phyloP scores from a whole-genome alignment of 2,329 filamentous ascomycete species.

The Bimuria novae-zelandiae region DNA sequence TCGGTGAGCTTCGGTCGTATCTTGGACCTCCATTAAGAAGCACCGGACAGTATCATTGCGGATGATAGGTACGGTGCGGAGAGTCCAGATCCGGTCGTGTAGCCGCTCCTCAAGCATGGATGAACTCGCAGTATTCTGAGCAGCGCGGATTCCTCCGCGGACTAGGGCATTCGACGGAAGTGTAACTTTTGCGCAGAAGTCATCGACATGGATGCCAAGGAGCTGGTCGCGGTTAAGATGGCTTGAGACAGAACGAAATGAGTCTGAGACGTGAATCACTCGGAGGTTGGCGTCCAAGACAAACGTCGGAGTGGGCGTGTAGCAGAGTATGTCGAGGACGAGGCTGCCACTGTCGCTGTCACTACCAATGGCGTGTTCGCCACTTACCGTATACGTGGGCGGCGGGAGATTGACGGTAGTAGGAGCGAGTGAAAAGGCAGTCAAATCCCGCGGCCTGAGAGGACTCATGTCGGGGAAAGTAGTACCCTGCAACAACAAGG shows the following conservation, averaged over 20 bases:
- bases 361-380: background rate
- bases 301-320: constrained; percentile 47
- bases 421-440: constrained; percentile 11
- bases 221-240: constrained; percentile 40
- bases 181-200: constrained; percentile 44
- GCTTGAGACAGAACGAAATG: constrained; percentile 45
- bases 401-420: constrained; percentile 22
- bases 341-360: constrained; percentile 10
- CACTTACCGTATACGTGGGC: background rate
- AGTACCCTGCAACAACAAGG: background rate
- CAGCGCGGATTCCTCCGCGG: constrained; percentile 44
- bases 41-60: constrained; percentile 47
- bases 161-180: constrained; percentile 44
- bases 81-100: constrained; percentile 34
- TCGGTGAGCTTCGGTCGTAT: constrained; percentile 41
- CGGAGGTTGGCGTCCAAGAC: constrained; percentile 59
- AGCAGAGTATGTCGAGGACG: constrained; percentile 37
- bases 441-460: background rate
- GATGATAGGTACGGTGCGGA: constrained; percentile 52
- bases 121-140: constrained; percentile 41
- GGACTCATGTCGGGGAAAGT: constrained; percentile 2
- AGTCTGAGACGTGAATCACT: constrained; percentile 50
- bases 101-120: constrained; percentile 43
- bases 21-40: constrained; percentile 50
- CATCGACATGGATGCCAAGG: constrained; percentile 46